Percentiles rank a stretch among this genome's conserved stretches.
Conservation (phyloP, 257 asterid species). For the Orobanche coerulescens region DNA sequence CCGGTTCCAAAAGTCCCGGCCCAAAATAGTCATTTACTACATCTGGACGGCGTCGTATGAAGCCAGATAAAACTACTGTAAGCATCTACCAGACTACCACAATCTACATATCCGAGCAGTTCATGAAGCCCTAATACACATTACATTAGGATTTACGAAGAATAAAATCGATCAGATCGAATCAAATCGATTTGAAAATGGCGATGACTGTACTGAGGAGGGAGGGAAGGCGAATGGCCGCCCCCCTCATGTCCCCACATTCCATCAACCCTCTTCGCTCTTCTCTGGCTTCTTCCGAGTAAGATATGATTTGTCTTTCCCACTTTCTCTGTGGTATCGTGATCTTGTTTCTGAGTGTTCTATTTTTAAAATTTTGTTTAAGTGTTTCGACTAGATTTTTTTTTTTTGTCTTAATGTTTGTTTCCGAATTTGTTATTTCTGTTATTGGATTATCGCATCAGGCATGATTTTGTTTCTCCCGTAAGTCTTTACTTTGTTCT, state of each 20-base stretch:
- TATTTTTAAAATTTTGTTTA: background rate
- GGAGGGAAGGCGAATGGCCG: conserved; percentile 84
- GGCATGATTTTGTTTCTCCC: background rate
- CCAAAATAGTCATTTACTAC: background rate
- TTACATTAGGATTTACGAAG: background rate
- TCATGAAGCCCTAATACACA: conserved; percentile 2
- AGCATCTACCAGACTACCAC: background rate
- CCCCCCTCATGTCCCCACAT: conserved; percentile 54
- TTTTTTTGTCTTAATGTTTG: background rate
- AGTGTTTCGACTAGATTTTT: background rate
- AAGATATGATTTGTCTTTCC: conserved; percentile 18
- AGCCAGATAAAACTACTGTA: background rate
- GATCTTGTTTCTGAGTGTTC: background rate
- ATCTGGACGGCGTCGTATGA: background rate
- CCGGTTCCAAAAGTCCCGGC: background rate
- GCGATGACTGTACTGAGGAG: conserved; percentile 91
- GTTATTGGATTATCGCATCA: background rate
- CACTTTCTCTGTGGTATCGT: background rate
- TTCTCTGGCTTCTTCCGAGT: conserved; percentile 55
- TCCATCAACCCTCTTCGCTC: conserved; percentile 52
- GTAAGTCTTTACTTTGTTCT: background rate
- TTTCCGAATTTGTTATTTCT: background rate
- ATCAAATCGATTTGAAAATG: conserved; percentile 32
- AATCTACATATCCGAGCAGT: background rate
- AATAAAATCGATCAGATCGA: conserved; percentile 24